Evolutionary conservation across 306 rosid genomes (phyloP).

Genomic region (Corylus heterophylla): DNA sequence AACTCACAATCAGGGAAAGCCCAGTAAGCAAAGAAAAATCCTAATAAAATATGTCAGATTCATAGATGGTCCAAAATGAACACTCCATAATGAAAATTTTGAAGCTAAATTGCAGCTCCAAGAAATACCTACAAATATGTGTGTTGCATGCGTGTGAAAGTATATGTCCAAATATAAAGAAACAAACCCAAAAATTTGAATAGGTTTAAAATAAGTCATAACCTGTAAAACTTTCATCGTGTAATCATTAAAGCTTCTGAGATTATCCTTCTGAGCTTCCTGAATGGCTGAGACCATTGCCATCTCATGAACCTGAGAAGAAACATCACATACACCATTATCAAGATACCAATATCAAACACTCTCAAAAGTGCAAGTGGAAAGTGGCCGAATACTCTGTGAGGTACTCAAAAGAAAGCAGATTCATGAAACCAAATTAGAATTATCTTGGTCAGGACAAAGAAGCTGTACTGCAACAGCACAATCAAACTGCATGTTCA

Average conservation of each 20-base stretch:
- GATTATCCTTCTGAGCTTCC: constrained; percentile 97
- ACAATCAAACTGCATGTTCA: not conserved
- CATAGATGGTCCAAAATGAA: not conserved
- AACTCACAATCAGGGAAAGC: not conserved
- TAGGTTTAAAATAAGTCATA: constrained; percentile 1
- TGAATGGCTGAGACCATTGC: constrained; percentile 96
- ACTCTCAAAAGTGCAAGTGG: constrained; percentile 1
- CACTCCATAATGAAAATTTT: not conserved
- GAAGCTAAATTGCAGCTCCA: not conserved
- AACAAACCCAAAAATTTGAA: not conserved
- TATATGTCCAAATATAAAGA: not conserved
- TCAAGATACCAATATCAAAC: constrained; percentile 26
- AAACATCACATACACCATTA: constrained; percentile 8
- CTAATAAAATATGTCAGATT: not conserved
- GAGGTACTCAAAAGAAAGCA: not conserved
- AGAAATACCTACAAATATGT: not conserved
- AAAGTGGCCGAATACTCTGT: not conserved
- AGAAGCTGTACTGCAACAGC: constrained; percentile 14
- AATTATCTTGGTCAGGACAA: not conserved
- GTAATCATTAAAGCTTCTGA: constrained; percentile 85
- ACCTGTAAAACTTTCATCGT: constrained; percentile 98
- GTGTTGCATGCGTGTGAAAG: not conserved
- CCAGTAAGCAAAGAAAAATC: too few species aligned
- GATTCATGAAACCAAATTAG: not conserved
- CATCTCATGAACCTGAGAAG: constrained; percentile 89